Evolutionary conservation across 2,329 filamentous ascomycete species (phyloP), one percentile per base, ranked within the genome.

Genomic region (Aspergillus candidus): DNA sequence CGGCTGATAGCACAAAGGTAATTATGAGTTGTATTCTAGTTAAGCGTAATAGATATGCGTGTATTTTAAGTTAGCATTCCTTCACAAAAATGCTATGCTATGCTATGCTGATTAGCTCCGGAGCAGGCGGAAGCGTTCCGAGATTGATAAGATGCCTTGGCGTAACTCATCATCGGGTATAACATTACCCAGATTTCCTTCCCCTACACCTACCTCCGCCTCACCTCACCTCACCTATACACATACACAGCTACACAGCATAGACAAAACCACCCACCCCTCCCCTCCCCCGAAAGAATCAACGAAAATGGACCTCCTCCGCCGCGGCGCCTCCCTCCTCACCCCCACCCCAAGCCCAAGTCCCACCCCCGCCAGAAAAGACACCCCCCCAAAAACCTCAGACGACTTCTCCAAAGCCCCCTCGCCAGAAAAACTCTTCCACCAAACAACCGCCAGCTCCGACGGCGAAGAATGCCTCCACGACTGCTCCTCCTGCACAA

Each of bases 401-500:
- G 63, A 64, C 46, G 71, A 69, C 18, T 78, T 79, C 55, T 54
- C 60, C 34, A 77, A 70, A 18, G 72, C 73, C 18, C 63, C 69
- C 8, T 67, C 68, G 35, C 66, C 65, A 37, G 68, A 71, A 34
- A 67, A 71, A 30, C 74, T 97, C 8, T 97, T 97, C 66, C 72
- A 82, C 41, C 80, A 78, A 55, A 88, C 88, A 32, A 77, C 85
- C 58, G 80, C 86, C n/a, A 74, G 77, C 3, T 70, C 86, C 34
- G 91, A 96, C 67, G 91, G 90, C 51, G 87, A 94, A 33, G 90
- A 90, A 53, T 97, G 93, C 65, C 72, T 86, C 43, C 88, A 82
- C 63, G 91, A 97, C 69, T 98, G 91, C 72, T 79, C 81, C 17
- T 82, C 74, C 52, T 97, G 93, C 73, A 79, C 82, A 11, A 75